Base-by-base conservation (phyloP, 768 basidiomycete genomes). In the Boletus patriciae region DNA sequence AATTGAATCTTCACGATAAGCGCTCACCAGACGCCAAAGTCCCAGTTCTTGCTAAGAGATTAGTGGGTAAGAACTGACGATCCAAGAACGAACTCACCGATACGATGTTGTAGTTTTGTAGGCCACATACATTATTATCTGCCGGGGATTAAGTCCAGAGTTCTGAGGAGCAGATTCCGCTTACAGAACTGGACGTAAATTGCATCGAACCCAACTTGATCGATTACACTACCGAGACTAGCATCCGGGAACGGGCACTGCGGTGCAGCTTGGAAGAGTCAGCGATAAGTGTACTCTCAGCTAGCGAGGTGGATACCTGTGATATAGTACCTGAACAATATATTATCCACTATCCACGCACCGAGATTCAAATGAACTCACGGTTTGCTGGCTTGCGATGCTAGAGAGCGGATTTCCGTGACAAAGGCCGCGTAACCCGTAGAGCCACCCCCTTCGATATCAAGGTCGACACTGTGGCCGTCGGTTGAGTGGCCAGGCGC, bases 241-340 rank as follows among this genome's bases (percentile, higher is more conserved):
- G 78, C 79, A 65, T 90, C 88, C 4, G 88, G 87, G 73, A 80
- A 90, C 6, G 85, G 83, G 62, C 88, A 90, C 68, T 80, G 70
- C 12, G 68, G 70, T 55, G 68, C 67, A 13, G 47, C 68, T 66
- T 57, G 13, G 13, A 34, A 40, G 40, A 38, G 21, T 62, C 40
- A 58, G 47, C n/a, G 5, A 45, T 4, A 33, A 42, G 27, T 34
- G 12, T 13, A 29, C n/a, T 23, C 45, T 16, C 40, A 19, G 31
- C n/a, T 38, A 33, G 43, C 33, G 21, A 52, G 19, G 51, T 40
- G 29, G 7, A 47, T 54, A 69, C 62, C 85, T 52, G 85, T 85
- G 49, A 88, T 71, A 63, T 84, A 87, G 72, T 85, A 89, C 63
- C 83, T 85, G 55, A 15, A 12, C 8, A 42, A 25, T 18, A 34